phyloP scores from a whole-genome alignment of 495 filamentous ascomycete genomes.

The Thermochaetoides thermophila region DNA sequence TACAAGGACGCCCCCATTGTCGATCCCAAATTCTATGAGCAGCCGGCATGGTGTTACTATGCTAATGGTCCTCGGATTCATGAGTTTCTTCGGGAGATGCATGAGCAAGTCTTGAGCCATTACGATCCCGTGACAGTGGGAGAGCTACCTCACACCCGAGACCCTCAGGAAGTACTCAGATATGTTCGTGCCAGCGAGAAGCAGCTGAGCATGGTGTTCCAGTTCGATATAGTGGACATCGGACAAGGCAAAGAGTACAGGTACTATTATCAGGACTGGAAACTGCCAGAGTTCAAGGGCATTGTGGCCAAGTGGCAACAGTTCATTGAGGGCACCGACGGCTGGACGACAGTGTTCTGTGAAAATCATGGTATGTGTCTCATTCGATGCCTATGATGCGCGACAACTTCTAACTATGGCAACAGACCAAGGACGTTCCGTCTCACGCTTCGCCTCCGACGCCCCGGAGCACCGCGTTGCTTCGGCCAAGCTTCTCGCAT shows the following conservation, averaged over 20 bases:
- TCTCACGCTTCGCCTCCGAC: constrained; percentile 43
- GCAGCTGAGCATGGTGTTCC: constrained; percentile 65
- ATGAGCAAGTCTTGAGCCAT: constrained; percentile 43
- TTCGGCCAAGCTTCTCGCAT: constrained; percentile 43
- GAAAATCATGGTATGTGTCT: constrained; percentile 49
- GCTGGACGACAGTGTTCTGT: constrained; percentile 57
- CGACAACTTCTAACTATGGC: no score
- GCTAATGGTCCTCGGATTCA: constrained; percentile 53
- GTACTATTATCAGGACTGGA: constrained; percentile 24
- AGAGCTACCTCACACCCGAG: constrained; percentile 51
- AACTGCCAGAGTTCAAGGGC: constrained; percentile 40
- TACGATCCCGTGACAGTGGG: constrained; percentile 59
- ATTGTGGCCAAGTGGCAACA: constrained; percentile 50
- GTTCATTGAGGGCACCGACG: constrained; percentile 53
- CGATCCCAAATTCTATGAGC: constrained; percentile 21
- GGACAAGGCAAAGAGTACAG: constrained; percentile 36
- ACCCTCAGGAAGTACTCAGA: constrained; percentile 41
- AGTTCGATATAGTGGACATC: constrained; percentile 51
- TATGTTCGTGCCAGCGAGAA: constrained; percentile 41
- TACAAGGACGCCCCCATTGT: constrained; percentile 48
- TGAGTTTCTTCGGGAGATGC: constrained; percentile 48
- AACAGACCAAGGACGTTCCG: constrained; percentile 43
- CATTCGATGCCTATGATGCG: no score
- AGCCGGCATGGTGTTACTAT: constrained; percentile 38
- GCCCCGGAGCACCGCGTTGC: constrained; percentile 29